A percentile compares a stretch with the other conserved stretches of the same genome.
phyloP scores from a whole-genome alignment of 352 stramenopile species.

The Halophytophthora polymorphica region DNA sequence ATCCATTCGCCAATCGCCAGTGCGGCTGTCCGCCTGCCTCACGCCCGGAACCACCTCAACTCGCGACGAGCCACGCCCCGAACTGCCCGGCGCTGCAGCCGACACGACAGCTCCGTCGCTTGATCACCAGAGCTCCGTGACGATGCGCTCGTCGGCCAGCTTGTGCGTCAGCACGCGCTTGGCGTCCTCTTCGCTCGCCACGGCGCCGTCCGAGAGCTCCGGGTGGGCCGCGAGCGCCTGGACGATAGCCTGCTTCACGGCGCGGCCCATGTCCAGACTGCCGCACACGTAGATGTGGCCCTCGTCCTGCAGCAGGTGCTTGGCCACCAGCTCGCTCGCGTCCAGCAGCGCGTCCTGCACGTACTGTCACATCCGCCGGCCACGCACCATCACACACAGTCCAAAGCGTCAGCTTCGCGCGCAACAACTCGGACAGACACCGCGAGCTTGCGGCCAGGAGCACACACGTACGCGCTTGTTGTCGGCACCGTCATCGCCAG shows the following conservation, averaged over 20 bases:
- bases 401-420: not conserved
- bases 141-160: conserved; percentile 38
- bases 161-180: conserved; percentile 47
- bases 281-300: conserved; percentile 79
- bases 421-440: not conserved
- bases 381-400: too few species aligned
- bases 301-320: conserved; percentile 49
- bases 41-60: too few species aligned
- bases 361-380: conserved; percentile 40
- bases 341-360: conserved; percentile 67
- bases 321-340: conserved; percentile 48
- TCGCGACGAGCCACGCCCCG: too few species aligned
- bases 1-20: too few species aligned
- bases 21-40: too few species aligned
- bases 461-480: conserved; percentile 44
- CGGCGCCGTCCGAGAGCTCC: conserved; percentile 19
- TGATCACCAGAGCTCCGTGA: conserved; percentile 74
- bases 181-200: conserved; percentile 32
- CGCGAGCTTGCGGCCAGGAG: not conserved
- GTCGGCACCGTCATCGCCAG: conserved; percentile 8
- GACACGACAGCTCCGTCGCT: conserved; percentile 7
- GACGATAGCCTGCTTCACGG: conserved; percentile 64
- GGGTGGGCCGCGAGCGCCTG: conserved; percentile 43
- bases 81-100: not conserved
- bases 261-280: conserved; percentile 73